Percentiles rank a stretch among this genome's conserved stretches.
Conservation (phyloP, 2,329 filamentous ascomycete species). For the Verticillium klebahnii region DNA sequence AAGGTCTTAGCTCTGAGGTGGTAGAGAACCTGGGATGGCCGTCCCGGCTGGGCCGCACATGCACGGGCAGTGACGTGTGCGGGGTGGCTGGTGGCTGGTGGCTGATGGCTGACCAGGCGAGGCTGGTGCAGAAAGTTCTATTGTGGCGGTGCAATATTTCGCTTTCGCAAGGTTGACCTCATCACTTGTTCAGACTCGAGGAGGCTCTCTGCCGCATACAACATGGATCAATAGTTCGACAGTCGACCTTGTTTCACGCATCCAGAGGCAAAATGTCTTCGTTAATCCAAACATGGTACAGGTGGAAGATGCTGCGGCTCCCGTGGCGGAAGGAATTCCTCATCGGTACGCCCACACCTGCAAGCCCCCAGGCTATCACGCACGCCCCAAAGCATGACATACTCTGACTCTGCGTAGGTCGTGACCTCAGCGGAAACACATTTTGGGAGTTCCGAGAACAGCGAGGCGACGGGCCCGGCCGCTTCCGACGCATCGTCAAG, state of each 20-base stretch:
- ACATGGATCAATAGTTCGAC: conserved; percentile 8
- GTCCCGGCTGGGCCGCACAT: not conserved
- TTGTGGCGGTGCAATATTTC: conserved; percentile 12
- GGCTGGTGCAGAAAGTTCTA: conserved; percentile 7
- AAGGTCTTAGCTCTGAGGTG: not conserved
- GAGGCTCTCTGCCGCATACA: not conserved
- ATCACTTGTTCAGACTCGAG: conserved; percentile 7
- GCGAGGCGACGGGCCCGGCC: conserved; percentile 30
- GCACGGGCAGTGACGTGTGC: conserved; percentile 13
- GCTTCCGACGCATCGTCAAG: conserved; percentile 59
- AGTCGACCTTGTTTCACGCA: not conserved
- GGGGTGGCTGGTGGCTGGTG: conserved; percentile 12
- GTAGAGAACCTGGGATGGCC: conserved; percentile 5
- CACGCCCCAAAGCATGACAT: not conserved
- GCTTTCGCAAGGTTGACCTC: conserved; percentile 12
- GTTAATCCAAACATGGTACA: conserved; percentile 41
- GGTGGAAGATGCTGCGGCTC: conserved; percentile 57
- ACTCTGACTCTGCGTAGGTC: conserved; percentile 35
- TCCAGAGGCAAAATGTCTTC: conserved; percentile 5
- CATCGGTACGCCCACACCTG: conserved; percentile 40
- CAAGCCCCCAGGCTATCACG: not conserved
- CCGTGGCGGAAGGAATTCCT: conserved; percentile 62
- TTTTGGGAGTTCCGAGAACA: conserved; percentile 63
- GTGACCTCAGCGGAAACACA: conserved; percentile 62
- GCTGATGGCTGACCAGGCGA: conserved; percentile 1